Evolutionary conservation across 805 yeast species (phyloP).

Genomic region (Jamesozyma lodderae): DNA sequence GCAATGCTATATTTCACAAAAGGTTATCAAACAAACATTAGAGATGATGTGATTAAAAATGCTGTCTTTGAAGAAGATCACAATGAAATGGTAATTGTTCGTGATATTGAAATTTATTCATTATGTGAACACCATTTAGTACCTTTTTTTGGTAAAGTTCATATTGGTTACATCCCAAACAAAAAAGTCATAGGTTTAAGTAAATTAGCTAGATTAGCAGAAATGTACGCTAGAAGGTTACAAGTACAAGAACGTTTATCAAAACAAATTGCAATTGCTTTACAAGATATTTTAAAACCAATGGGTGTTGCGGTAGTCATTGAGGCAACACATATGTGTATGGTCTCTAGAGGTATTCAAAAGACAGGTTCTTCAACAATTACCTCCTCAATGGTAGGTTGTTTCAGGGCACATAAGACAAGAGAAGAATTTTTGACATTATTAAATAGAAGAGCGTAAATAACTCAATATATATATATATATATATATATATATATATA

Average conservation of each 20-base stretch:
- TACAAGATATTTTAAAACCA: constrained; percentile 83
- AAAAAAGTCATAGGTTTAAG: constrained; percentile 86
- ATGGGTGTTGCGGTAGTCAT: constrained; percentile 97
- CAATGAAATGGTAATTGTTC: constrained; percentile 97
- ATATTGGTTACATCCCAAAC: constrained; percentile 95
- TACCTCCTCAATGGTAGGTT: constrained; percentile 95
- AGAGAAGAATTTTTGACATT: constrained; percentile 90
- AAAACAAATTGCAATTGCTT: constrained; percentile 94
- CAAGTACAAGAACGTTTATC: constrained; percentile 98
- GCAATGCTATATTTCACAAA: constrained; percentile 94
- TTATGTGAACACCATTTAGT: constrained; percentile 97
- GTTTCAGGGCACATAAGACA: constrained; percentile 91
- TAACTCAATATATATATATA: constrained; percentile 5
- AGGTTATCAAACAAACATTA: constrained; percentile 90
- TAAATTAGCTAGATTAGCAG: constrained; percentile 90
- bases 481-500: constrained; percentile 8
- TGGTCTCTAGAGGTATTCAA: constrained; percentile 97
- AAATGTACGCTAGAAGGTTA: constrained; percentile 89
- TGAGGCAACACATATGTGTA: constrained; percentile 98
- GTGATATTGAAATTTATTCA: constrained; percentile 86
- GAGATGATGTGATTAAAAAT: constrained; percentile 75
- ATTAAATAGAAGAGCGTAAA: constrained; percentile 42
- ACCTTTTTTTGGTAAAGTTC: constrained; percentile 94
- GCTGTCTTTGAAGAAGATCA: constrained; percentile 98
- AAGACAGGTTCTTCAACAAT: constrained; percentile 89